A percentile compares a stretch with the other conserved stretches of the same genome.
Evolutionary conservation across 768 basidiomycete species (phyloP).

Genomic region (Mycena haematopus): DNA sequence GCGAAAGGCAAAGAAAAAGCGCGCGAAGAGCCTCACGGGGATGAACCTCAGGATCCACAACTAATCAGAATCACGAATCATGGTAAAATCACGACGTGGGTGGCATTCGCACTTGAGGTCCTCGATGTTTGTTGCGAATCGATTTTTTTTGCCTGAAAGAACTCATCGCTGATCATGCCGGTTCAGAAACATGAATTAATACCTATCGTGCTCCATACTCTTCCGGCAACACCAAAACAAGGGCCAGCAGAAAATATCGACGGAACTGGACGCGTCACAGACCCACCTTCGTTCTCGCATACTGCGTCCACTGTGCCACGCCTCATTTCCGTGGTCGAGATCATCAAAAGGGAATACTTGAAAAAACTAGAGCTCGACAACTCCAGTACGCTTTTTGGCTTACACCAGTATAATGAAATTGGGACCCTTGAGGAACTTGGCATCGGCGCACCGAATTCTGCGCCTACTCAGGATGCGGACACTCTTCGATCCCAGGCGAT

Average conservation of each 20-base stretch:
- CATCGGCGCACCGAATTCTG: slow-evolving; percentile 18
- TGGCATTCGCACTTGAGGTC: slow-evolving; percentile 58
- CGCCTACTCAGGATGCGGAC: slow-evolving; percentile 25
- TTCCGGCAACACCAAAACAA: slow-evolving; percentile 45
- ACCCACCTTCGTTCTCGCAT: slow-evolving; percentile 35
- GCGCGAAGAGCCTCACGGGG: slow-evolving; percentile 11
- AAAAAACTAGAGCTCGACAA: slow-evolving; percentile 53
- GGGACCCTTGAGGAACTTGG: slow-evolving; percentile 57
- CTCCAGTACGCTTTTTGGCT: slow-evolving; percentile 52
- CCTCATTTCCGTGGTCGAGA: slow-evolving; percentile 80
- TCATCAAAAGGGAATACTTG: slow-evolving; percentile 83
- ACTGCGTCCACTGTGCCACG: slow-evolving; percentile 58
- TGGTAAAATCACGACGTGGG: slow-evolving; percentile 61
- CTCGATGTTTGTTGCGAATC: slow-evolving; percentile 50
- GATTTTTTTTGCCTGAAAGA: background rate
- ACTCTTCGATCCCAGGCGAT: slow-evolving; percentile 43
- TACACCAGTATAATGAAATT: slow-evolving; percentile 82
- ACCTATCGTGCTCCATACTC: slow-evolving; percentile 65
- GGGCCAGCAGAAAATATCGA: slow-evolving; percentile 11
- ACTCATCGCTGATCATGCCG: background rate
- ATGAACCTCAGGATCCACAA: slow-evolving; percentile 29
- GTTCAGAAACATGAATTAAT: slow-evolving; percentile 53
- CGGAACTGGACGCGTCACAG: slow-evolving; percentile 5
- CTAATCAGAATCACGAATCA: slow-evolving; percentile 60
- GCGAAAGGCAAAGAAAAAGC: slow-evolving; percentile 30